A percentile compares a stretch with the other conserved stretches of the same genome.
Evolutionary conservation across 352 stramenopile species (phyloP).

Genomic region (Phytophthora kernoviae): DNA sequence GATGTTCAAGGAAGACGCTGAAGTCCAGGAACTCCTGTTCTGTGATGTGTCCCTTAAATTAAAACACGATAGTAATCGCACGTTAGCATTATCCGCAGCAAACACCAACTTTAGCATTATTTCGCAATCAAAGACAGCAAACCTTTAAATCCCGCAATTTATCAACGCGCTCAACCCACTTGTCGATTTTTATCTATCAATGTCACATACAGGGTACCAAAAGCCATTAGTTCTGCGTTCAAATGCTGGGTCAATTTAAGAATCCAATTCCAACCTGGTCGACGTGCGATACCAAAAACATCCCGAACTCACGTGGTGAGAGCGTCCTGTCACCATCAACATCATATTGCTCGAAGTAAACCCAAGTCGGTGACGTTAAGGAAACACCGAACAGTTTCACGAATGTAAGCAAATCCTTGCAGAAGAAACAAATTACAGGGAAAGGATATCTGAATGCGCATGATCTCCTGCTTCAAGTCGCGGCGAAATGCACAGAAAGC

Average conservation of each 20-base stretch:
- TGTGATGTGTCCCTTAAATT: conserved; percentile 59
- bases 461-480: conserved; percentile 80
- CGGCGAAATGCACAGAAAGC: conserved; percentile 79
- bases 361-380: conserved; percentile 53
- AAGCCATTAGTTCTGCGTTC: not conserved
- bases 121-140: not conserved
- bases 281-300: conserved; percentile 88
- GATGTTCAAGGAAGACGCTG: conserved; percentile 76
- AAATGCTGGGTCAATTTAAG: not conserved
- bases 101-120: not conserved
- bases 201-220: conserved; percentile 3
- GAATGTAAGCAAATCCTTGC: not conserved
- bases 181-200: conserved; percentile 62
- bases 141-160: conserved; percentile 62
- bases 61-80: not conserved
- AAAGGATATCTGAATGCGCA: conserved; percentile 92
- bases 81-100: not conserved
- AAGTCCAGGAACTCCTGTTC: conserved; percentile 89
- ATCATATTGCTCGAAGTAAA: conserved; percentile 91
- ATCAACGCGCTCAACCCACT: conserved; percentile 86
- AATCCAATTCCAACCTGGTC: conserved; percentile 54
- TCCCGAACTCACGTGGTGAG: conserved; percentile 83
- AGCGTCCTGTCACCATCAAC: conserved; percentile 80
- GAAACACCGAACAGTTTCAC: conserved; percentile 14
- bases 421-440: conserved; percentile 6